These are phyloP conservation scores for Cutaneotrichosporon arboriforme DNA, from an alignment of 1,284 basidiomycete species.

Conservation along the genomic window DNA sequence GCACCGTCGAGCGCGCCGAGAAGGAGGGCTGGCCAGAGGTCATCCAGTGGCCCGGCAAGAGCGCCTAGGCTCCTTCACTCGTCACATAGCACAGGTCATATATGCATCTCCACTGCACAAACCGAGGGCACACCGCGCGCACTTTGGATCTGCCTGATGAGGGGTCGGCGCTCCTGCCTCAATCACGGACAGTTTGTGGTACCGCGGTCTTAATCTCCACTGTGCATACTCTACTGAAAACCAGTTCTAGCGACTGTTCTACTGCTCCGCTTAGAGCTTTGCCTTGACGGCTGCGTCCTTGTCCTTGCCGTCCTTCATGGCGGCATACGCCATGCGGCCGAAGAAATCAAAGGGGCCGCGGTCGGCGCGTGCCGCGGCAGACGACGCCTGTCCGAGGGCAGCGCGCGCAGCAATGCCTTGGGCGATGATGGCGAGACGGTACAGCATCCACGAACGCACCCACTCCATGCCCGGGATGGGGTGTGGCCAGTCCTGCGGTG, in stretches of 20 bases:
- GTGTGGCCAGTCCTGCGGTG: constrained; percentile 26
- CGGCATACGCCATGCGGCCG: constrained; percentile 56
- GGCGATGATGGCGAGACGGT: constrained; percentile 69
- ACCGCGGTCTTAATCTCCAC: too few relatives aligned
- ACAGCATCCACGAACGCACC: constrained; percentile 47
- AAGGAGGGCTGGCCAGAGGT: constrained; percentile 39
- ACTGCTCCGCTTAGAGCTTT: not conserved
- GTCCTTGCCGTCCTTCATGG: constrained; percentile 2
- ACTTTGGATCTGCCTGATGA: too few relatives aligned
- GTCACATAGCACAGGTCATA: not conserved
- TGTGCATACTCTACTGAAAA: too few relatives aligned
- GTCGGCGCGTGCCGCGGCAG: constrained; percentile 60
- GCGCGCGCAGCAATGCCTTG: constrained; percentile 91
- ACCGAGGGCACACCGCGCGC: too few relatives aligned
- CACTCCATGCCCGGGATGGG: constrained; percentile 41
- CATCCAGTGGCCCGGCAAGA: constrained; percentile 40
- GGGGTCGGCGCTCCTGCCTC: too few relatives aligned
- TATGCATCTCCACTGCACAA: constrained; percentile 1
- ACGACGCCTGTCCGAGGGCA: constrained; percentile 78
- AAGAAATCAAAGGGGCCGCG: constrained; percentile 58
- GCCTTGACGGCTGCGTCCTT: not conserved
- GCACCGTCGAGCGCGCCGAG: constrained; percentile 62
- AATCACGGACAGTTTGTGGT: too few relatives aligned
- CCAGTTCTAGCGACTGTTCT: too few relatives aligned
- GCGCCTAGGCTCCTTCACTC: constrained; percentile 3